A percentile compares a stretch with the other conserved stretches of the same genome.
phyloP scores from a whole-genome alignment of 805 yeast genomes.

The Clavispora carvajalis region DNA sequence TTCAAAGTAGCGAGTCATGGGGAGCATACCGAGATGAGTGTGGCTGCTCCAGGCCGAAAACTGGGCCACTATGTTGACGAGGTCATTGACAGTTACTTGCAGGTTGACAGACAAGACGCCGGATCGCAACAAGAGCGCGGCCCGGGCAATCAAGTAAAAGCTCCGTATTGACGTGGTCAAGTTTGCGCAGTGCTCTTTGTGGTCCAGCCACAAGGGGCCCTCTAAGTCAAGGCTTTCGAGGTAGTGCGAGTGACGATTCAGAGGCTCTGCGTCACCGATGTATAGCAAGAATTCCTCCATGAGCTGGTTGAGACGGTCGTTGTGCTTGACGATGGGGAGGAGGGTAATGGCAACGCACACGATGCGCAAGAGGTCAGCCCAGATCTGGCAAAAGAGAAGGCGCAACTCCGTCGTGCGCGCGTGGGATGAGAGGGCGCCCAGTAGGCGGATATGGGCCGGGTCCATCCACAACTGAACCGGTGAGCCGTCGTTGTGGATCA shows the following conservation, averaged over 20 bases:
- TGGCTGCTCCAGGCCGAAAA: constrained; percentile 24
- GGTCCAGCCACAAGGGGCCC: not conserved
- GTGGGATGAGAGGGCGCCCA: constrained; percentile 10
- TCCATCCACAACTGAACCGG: constrained; percentile 29
- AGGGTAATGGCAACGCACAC: constrained; percentile 23
- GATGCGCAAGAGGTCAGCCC: constrained; percentile 33
- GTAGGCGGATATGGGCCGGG: constrained; percentile 23
- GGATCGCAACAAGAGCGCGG: constrained; percentile 11
- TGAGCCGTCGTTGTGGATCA: constrained; percentile 10
- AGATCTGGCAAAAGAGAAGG: constrained; percentile 26
- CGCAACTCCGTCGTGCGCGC: constrained; percentile 19
- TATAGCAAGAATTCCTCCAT: constrained; percentile 15
- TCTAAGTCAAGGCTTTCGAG: constrained; percentile 3
- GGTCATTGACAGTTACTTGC: constrained; percentile 14
- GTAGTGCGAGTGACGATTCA: constrained; percentile 20
- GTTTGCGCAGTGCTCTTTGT: constrained; percentile 9
- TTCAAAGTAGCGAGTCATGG: constrained; percentile 10
- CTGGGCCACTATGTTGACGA: constrained; percentile 19
- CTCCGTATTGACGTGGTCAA: constrained; percentile 18
- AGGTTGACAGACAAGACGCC: constrained; percentile 6
- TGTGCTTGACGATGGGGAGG: constrained; percentile 20
- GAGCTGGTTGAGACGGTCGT: constrained; percentile 16
- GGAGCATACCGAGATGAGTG: constrained; percentile 10
- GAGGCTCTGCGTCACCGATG: constrained; percentile 20
- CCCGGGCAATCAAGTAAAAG: constrained; percentile 26